Base-by-base conservation (phyloP, 352 stramenopile genomes). In the Phytophthora quininea region DNA sequence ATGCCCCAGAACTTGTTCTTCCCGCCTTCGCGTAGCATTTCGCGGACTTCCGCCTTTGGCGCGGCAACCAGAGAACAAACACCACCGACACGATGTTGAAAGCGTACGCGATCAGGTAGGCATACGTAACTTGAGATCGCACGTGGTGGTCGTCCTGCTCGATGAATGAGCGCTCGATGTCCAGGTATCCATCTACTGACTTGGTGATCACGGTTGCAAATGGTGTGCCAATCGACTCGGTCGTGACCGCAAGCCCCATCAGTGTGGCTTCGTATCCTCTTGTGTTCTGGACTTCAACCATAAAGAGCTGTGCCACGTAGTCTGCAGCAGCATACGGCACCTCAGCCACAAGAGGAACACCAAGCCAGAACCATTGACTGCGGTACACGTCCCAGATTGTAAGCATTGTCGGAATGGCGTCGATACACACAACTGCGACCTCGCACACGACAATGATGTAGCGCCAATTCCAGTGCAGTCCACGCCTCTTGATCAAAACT, bases 311-410 rank as follows among this genome's bases (percentile, higher is more conserved):
- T 5, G 58, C 57, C 35, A 89, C 61, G 32, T 73, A 80, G 58
- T 73, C 62, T 2, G 54, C 67, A 4, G 69, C 65, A 12, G 67
- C 69, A 51, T 58, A 69, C 40, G 77, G 78, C 5, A 87, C 54
- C 9, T 76, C 59, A 6, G 77, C 73, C 33, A 84, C 59, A 14
- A 89, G 58, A 11, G 80, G 74, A 30, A 85, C 69, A 27, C 80
- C 80, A 10, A 86, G 61, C 74, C 73, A 89, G 59, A 89, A 84
- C 76, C 80, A 89, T 42, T 87, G 80, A 46, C 68, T 82, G 27
- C 79, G 76, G 14, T 79, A 69, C 4, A 89, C 78, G 52, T 87
- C 59, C 80, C 80, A 89, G 57, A 86, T 81, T 27, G 77, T 89
- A 43, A 86, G 45, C 31, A 87, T 66, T 19, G 70, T 85, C n/a